Percentiles rank a stretch among this genome's conserved stretches.
Conservation (phyloP, 345 rosid genomes). For the Stellera chamaejasme region DNA sequence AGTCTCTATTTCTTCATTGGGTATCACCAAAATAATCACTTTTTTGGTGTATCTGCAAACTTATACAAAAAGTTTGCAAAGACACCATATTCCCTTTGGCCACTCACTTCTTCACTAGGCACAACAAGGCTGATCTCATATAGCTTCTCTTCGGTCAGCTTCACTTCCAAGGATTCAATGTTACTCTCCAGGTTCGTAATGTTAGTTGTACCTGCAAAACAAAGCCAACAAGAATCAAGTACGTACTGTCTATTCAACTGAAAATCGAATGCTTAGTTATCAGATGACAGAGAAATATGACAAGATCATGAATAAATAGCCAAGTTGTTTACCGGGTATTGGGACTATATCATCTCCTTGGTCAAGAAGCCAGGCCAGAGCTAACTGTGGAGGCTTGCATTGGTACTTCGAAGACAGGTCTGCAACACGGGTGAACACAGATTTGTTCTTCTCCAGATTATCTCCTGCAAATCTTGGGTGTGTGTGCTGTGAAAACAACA, state of each 20-base stretch:
- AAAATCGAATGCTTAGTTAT: neutral
- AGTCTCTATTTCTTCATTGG: neutral
- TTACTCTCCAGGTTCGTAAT: slow-evolving; percentile 33
- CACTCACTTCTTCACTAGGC: slow-evolving; percentile 31
- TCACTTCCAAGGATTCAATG: slow-evolving; percentile 27
- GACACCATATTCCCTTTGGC: slow-evolving; percentile 12
- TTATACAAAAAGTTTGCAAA: slow-evolving; percentile 17
- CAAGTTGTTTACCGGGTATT: slow-evolving; percentile 25
- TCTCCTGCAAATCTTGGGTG: slow-evolving; percentile 37
- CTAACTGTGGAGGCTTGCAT: slow-evolving; percentile 39
- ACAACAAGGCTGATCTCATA: slow-evolving; percentile 32
- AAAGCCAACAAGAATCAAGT: neutral
- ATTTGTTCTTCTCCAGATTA: slow-evolving; percentile 41
- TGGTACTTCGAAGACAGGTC: slow-evolving; percentile 27
- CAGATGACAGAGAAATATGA: neutral
- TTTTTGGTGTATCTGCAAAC: slow-evolving; percentile 31
- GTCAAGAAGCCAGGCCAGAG: slow-evolving; percentile 42
- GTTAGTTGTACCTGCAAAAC: slow-evolving; percentile 38
- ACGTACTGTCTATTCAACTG: too few relatives aligned
- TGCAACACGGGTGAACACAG: slow-evolving; percentile 18
- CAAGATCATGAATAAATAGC: neutral
- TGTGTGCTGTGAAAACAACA: slow-evolving; percentile 7
- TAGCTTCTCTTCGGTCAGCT: slow-evolving; percentile 25
- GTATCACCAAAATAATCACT: slow-evolving; percentile 2
- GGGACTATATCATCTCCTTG: slow-evolving; percentile 43